Base-by-base conservation (phyloP, 495 filamentous ascomycete species). In the Penicillium roqueforti region DNA sequence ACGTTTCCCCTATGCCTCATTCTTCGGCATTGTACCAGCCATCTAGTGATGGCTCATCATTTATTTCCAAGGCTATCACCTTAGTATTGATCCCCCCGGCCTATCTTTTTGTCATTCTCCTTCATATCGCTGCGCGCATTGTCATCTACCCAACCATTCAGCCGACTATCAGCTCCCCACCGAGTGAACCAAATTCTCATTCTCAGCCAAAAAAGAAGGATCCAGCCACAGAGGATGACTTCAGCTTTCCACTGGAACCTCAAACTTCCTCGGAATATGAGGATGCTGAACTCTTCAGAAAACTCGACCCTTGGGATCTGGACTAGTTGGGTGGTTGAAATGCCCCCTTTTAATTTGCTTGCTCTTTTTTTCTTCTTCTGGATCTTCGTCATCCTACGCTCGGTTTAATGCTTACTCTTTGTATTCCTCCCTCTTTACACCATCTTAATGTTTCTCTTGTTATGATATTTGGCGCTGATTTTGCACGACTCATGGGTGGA, bases 61-160 rank as follows among this genome's bases (percentile, higher is more conserved):
- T 96, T 22, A 74, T 95, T 16, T 80, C 85, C 25, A 90, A 87
- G 68, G 90, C 89, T 0, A 84, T 82, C 63, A 81, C 87, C 18
- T 75, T 93, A 4, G 74, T 95, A 1, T 70, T 95, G 23, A 80
- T 86, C 1, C 89, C 90, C 7, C 89, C 91, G 0, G 78, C 84
- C 20, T 81, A 88, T 54, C 77, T 96, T 7, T 76, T 95, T 32
- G 76, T 82, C 7, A 69, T 93, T 37, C 88, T 96, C 76, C 76
- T 96, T 7, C 82, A 82, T 46, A 87, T 96, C 26, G 88, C 91
- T 3, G 83, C 87, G 0, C 82, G 80, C 34, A 88, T 95, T 55
- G 78, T 82, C 0, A 80, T 84, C 19, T 87, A 84, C 47, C 47
- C 47, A 11, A 16, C 34, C 6, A 1, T 25, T 10, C 34, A 50